These are phyloP conservation scores for Trypanosoma boissoni DNA, from an alignment of 208 protist genomes.

Conservation along the genomic window DNA sequence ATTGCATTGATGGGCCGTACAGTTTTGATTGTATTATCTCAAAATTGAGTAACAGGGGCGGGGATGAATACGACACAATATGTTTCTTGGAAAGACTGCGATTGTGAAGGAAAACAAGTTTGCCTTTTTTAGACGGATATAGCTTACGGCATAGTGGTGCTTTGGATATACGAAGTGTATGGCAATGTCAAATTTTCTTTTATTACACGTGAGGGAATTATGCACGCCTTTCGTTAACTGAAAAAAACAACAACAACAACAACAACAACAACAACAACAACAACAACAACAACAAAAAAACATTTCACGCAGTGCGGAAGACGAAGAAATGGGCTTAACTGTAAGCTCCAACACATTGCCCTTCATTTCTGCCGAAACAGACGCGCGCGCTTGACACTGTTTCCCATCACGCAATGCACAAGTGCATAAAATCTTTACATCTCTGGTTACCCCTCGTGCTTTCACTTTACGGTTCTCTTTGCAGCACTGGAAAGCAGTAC, in stretches of 20 bases:
- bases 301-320: slow-evolving; percentile 46
- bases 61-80: slow-evolving; percentile 81
- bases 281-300: slow-evolving; percentile 63
- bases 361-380: slow-evolving; percentile 82
- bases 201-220: slow-evolving; percentile 87
- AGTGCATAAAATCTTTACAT: slow-evolving; percentile 97
- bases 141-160: slow-evolving; percentile 57
- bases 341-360: slow-evolving; percentile 54
- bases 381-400: slow-evolving; percentile 89
- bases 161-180: slow-evolving; percentile 66
- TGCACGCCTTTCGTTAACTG: slow-evolving; percentile 76
- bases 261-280: too few species aligned
- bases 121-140: slow-evolving; percentile 96
- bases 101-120: slow-evolving; percentile 97
- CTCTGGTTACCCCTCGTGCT: slow-evolving; percentile 91
- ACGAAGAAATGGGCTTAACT: slow-evolving; percentile 59
- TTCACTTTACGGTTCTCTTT: slow-evolving; percentile 75
- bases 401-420: slow-evolving; percentile 91
- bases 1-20: too few species aligned
- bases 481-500: slow-evolving; percentile 48
- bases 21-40: too few species aligned
- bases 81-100: slow-evolving; percentile 96
- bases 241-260: slow-evolving; percentile 86
- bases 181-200: slow-evolving; percentile 91
- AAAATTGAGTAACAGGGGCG: too few species aligned